Base-by-base conservation (phyloP, 2,329 filamentous ascomycete genomes). In the Aureobasidium sp. region DNA sequence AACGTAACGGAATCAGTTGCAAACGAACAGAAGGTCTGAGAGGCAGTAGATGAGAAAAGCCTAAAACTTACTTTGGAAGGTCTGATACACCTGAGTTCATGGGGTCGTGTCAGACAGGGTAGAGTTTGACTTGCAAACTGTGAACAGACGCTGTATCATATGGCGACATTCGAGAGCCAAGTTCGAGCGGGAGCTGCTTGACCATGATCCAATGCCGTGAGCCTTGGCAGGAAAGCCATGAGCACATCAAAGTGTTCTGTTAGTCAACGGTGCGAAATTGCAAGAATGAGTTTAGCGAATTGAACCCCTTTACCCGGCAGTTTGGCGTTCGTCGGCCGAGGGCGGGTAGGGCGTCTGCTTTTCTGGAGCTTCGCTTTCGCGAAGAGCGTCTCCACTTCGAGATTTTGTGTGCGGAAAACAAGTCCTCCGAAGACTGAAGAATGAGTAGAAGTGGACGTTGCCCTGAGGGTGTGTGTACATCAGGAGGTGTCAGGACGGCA, bases 201-300 rank as follows among this genome's bases (percentile, higher is more conserved):
- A 21, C 21, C 21, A 21, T 21, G 21, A 21, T 21, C 1, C 1
- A 1, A 21, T 21, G 21, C 21, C 21, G 21, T 21, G 1, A 21
- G 21, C 21, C 21, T 21, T 21, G 21, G 21, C 21, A n/a, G n/a
- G n/a, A n/a, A 57, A 47, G 41, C 30, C 11, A 9, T 55, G 39
- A 10, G n/a, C 15, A 42, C 45, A 54, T 37, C 29, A 37, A 25
- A 3, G 42, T 16, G 9, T 44, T 15, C 3, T 42, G 32, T 25
- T 37, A 47, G 54, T 58, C 21, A 47, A 58, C 41, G 54, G 11
- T 32, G 41, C 13, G 42, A 58, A n/a, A 58, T 58, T 47, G 54
- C 41, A 45, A n/a, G 37, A 30, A 47, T 42, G 42, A 58, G 10
- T 45, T 58, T 58, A 30, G 29, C 30, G 32, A 27, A 37, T 21